Evolutionary conservation across 2,329 filamentous ascomycete genomes (phyloP), one percentile per base, ranked within the genome.

Genomic region (Fusarium sp.): DNA sequence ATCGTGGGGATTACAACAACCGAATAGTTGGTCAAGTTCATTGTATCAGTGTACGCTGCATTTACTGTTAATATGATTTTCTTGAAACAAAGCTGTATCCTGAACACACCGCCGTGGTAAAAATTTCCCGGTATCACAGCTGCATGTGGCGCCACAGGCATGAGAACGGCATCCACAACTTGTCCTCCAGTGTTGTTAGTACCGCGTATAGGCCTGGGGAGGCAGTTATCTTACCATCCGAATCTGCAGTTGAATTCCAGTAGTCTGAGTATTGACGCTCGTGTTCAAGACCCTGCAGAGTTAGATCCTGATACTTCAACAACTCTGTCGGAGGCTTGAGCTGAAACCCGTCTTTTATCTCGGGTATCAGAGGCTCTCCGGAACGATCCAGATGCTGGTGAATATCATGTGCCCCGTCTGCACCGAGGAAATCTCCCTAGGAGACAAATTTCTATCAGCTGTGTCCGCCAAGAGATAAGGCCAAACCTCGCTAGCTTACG

Each of bases 181-280:
- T 82, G 78, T 1, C 82, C 81, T 78, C 3, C 0, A 11, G 3
- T 2, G 4, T 8, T 10, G 63, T 43, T 5, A 48, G 15, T 6
- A 1, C 20, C 1, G 11, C 15, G 4, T 30, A 1, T 4, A 7
- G 2, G 7, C 4, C 20, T 69, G 65, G 2, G 37, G 2, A 0
- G 4, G 13, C 6, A 11, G 17, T 3, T 5, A 56, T 77, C 4
- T 78, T 85, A 25, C 81, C 82, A 0, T 85, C 87, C n/a, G 79
- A 46, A 6, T 79, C 75, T 0, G 76, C 79, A 0, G 86, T 88
- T 15, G 79, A 82, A 63, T 89, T 88, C 88, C 87, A 90, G 71
- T 88, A 90, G 51, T 90, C 87, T 75, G 88, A 82, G 66, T 90
- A 90, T 19, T 80, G 76, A 59, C 85, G 85, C 69, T 88, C 85